Evolutionary conservation across 306 rosid species (phyloP), one percentile per base, ranked within the genome.

Genomic region (Casuarina cunninghamiana): DNA sequence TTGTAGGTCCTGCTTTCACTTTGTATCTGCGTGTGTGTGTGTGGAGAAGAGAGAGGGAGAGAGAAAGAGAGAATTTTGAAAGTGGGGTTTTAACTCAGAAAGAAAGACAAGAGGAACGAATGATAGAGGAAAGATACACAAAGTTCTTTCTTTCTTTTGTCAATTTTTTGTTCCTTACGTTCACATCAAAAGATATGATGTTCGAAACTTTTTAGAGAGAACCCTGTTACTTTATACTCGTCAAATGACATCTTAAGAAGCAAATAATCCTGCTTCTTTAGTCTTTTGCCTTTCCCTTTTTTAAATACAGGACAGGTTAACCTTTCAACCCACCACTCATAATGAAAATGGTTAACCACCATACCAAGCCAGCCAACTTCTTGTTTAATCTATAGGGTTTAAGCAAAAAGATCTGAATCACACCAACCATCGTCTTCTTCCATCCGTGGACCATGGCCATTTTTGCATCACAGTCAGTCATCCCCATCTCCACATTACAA

Each of bases 51-150:
- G 80, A 46, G 68, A 26, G 62, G 68, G 41, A 73, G 38, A 58
- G 61, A 80, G 61, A 66, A 73, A 53, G 38, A 16, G 12, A 46
- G 51, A 21, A 21, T 21, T 21, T 21, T 21, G 26, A 21, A 21
- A 21, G 26, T 21, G 26, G 26, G 26, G 32, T 69, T 71, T 42
- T 37, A 44, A 54, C 73, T 62, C 54, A 44, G 50, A 82, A 77
- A 54, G 72, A 45, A 67, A 77, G 50, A 73, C 82, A 67, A 54
- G 76, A 75, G 71, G 75, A 71, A 16, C 35, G 67, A 81, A 62
- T 44, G 78, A 54, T 26, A 17, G 49, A 44, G 80, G 69, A 53
- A 75, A 75, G 50, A 57, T 26, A n/a, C 26, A 21, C 26, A 21
- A 21, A 21, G 26, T 21, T 21, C 26, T 21, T 21, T 21, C 26